Base-by-base conservation (phyloP, 495 filamentous ascomycete genomes). In the Aspergillus coremiiformis region DNA sequence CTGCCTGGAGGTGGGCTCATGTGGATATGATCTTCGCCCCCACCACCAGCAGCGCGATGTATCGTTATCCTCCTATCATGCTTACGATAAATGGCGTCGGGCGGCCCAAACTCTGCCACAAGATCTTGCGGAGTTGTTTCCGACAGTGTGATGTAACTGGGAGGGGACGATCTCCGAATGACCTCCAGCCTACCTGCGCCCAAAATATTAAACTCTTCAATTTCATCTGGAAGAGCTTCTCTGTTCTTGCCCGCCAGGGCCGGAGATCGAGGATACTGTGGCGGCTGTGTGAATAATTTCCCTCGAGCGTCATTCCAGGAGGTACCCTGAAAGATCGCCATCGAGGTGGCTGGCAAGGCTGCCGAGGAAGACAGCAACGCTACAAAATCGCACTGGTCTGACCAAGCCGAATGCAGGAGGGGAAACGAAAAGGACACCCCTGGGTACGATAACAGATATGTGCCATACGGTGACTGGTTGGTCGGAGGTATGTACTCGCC, bases 81-180 rank as follows among this genome's bases (percentile, higher is more conserved):
- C 75, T 95, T 97, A 55, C 87, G 78, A 67, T 96, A 95, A 30
- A 94, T 94, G 17, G 90, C 87, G 69, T 95, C 90, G n/a, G 93
- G 93, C 3, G 93, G 87, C 0, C 93, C 93, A 23, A 98, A 81
- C 53, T 95, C 90, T 33, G 85, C 80, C 20, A 96, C 80, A 4
- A 98, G 72, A 56, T 96, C 90, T 71, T 98, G 93, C 0, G 87
- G 85, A 8, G 87, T 90, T 0, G 90, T 96, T 59, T 89, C 78
- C 47, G 87, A 85, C 1, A 98, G 71, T 1, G 67, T 78, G 33
- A 97, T 83, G 65, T 75, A 78, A 44, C 90, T 80, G 1, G 77
- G 73, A 11, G 73, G 73, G 52, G 73, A 76, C 22, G 77, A 73
- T 47, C 79, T 70, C 52, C 90, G 82, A 21, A 83, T 69, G n/a